Evolutionary conservation across 768 basidiomycete species (phyloP).

Genomic region (Chalciporus sphaerocephalus): DNA sequence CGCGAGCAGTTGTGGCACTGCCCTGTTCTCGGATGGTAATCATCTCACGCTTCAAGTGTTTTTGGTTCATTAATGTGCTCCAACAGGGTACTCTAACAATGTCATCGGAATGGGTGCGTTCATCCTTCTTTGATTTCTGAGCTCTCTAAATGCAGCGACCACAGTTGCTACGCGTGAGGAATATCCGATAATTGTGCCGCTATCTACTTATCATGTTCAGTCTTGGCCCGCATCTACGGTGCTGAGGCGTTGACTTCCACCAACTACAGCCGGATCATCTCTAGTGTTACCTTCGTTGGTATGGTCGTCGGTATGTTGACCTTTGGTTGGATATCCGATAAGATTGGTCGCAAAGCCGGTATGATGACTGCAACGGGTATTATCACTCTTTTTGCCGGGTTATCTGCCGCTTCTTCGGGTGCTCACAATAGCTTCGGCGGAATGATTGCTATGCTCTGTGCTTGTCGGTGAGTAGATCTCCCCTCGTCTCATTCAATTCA

Average conservation of each 20-base stretch:
- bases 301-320: slow-evolving; percentile 80
- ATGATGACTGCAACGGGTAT: slow-evolving; percentile 87
- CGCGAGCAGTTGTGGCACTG: slow-evolving; percentile 68
- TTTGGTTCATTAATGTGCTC: slow-evolving; percentile 6
- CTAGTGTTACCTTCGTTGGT: slow-evolving; percentile 76
- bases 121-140: not conserved
- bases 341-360: slow-evolving; percentile 81
- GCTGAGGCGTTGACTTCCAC: slow-evolving; percentile 43
- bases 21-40: slow-evolving; percentile 80
- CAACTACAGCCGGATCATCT: slow-evolving; percentile 61
- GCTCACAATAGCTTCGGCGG: slow-evolving; percentile 67
- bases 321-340: slow-evolving; percentile 84
- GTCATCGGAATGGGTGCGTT: slow-evolving; percentile 71
- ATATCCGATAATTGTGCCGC: not conserved
- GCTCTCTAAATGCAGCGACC: slow-evolving; percentile 3
- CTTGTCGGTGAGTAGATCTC: slow-evolving; percentile 54
- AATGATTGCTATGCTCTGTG: slow-evolving; percentile 71
- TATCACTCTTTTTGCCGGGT: slow-evolving; percentile 76
- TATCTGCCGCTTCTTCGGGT: slow-evolving; percentile 81
- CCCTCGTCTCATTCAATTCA: not conserved
- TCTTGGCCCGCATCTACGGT: slow-evolving; percentile 71
- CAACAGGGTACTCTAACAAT: slow-evolving; percentile 72
- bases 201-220: slow-evolving; percentile 31
- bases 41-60: too few species aligned
- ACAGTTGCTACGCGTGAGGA: slow-evolving; percentile 65